phyloP scores from a whole-genome alignment of 257 asterid genomes.

The Primulina tabacum region DNA sequence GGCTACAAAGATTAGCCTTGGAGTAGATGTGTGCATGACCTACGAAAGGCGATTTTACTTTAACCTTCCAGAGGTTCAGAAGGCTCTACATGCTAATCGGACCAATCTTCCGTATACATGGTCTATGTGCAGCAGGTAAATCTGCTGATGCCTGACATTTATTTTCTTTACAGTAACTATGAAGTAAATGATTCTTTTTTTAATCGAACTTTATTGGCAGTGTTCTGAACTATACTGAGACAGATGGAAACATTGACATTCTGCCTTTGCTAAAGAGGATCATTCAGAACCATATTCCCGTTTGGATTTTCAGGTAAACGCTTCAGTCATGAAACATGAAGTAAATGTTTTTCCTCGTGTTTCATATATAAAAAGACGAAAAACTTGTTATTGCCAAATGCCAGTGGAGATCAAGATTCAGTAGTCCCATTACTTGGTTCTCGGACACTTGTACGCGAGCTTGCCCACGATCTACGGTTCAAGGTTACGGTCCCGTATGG shows the following conservation, averaged over 20 bases:
- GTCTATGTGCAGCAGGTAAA: conserved; percentile 86
- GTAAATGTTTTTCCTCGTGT: neutral
- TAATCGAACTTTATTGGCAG: conserved; percentile 35
- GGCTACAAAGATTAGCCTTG: conserved; percentile 81
- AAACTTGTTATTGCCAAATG: neutral
- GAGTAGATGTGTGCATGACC: conserved; percentile 92
- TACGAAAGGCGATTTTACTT: conserved; percentile 76
- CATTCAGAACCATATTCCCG: conserved; percentile 50
- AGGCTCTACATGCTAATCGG: conserved; percentile 91
- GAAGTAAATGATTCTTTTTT: neutral
- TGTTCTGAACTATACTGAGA: conserved; percentile 43
- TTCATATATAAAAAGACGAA: conserved; percentile 14
- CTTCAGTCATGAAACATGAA: neutral
- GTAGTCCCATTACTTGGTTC: conserved; percentile 94
- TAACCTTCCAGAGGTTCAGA: conserved; percentile 92
- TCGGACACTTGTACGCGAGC: conserved; percentile 83
- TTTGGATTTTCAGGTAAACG: conserved; percentile 79
- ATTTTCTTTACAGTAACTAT: neutral
- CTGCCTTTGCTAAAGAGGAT: conserved; percentile 77
- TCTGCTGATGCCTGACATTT: neutral
- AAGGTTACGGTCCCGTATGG: conserved; percentile 79
- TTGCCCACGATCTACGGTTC: conserved; percentile 67
- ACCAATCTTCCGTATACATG: conserved; percentile 73
- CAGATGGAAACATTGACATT: conserved; percentile 64
- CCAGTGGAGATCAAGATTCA: conserved; percentile 98